Conservation (phyloP, 2,329 filamentous ascomycete genomes). For the Rhexocercosporidium sp. region DNA sequence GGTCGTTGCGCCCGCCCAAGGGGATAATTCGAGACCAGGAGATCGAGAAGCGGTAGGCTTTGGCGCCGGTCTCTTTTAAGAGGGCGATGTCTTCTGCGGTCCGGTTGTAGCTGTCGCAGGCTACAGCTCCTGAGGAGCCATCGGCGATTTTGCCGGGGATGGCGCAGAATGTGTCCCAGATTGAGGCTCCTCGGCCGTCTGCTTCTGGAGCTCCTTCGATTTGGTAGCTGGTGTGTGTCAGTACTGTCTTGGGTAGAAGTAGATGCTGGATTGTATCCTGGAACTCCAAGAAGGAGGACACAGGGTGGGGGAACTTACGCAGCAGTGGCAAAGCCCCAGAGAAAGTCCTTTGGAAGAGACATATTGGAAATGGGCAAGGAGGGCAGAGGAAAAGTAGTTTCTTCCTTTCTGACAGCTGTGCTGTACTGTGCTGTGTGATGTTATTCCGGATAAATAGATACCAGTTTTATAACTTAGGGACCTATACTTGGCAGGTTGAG, state of each 20-base stretch:
- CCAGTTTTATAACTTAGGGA: too few species aligned
- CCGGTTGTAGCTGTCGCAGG: constrained; percentile 87
- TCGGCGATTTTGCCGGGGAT: constrained; percentile 84
- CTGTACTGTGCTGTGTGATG: not conserved
- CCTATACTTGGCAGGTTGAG: constrained; percentile 6
- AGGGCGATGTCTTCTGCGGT: constrained; percentile 78
- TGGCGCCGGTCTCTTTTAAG: constrained; percentile 74
- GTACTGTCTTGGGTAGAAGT: constrained; percentile 3
- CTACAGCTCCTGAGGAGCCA: constrained; percentile 73
- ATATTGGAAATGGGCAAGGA: constrained; percentile 49
- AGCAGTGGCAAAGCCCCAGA: constrained; percentile 82
- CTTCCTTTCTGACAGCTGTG: not conserved
- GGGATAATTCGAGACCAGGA: constrained; percentile 87
- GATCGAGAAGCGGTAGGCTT: constrained; percentile 82
- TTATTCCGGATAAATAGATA: constrained; percentile 18
- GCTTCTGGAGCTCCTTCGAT: constrained; percentile 78
- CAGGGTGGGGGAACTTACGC: constrained; percentile 56
- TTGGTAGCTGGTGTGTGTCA: constrained; percentile 68
- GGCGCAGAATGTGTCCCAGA: constrained; percentile 90
- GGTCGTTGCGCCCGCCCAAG: constrained; percentile 81
- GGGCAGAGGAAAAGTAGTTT: not conserved
- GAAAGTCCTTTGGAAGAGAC: constrained; percentile 70
- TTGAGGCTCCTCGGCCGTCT: constrained; percentile 81
- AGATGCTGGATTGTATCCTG: not conserved
- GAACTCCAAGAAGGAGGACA: not conserved